These are phyloP conservation scores for Fusarium musae DNA, from an alignment of 2,329 filamentous ascomycete genomes.

Conservation along the genomic window DNA sequence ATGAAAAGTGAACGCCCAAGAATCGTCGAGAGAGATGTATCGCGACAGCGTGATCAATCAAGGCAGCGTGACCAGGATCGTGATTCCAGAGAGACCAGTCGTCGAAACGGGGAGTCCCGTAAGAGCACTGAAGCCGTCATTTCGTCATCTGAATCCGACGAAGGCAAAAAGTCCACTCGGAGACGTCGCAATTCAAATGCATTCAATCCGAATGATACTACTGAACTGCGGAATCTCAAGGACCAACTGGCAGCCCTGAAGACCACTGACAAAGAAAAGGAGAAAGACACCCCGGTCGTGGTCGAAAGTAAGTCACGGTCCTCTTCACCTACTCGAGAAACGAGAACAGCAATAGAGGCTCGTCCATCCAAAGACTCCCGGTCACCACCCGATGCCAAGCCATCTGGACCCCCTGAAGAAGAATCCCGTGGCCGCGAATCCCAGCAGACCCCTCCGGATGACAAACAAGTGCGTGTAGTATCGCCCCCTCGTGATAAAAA, in stretches of 20 bases:
- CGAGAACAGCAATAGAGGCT: slow-evolving; percentile 21
- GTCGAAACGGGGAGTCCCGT: slow-evolving; percentile 53
- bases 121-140: slow-evolving; percentile 50
- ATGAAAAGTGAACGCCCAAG: slow-evolving; percentile 33
- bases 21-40: slow-evolving; percentile 27
- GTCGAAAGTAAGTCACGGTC: slow-evolving; percentile 42
- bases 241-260: slow-evolving; percentile 60
- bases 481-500: slow-evolving; percentile 73
- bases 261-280: slow-evolving; percentile 40
- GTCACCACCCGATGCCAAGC: slow-evolving; percentile 23
- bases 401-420: slow-evolving; percentile 37
- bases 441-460: slow-evolving; percentile 48
- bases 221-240: slow-evolving; percentile 61
- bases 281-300: slow-evolving; percentile 36
- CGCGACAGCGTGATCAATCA: slow-evolving; percentile 36
- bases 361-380: slow-evolving; percentile 27
- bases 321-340: slow-evolving; percentile 30
- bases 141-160: slow-evolving; percentile 55
- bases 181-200: slow-evolving; percentile 52
- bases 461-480: slow-evolving; percentile 73
- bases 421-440: slow-evolving; percentile 58
- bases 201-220: slow-evolving; percentile 66
- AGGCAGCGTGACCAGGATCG: slow-evolving; percentile 38
- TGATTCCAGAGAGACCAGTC: slow-evolving; percentile 46
- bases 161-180: slow-evolving; percentile 53